A percentile compares a stretch with the other conserved stretches of the same genome.
These are phyloP conservation scores for Ilex asprella DNA, from an alignment of 257 asterid species.

Conservation along the genomic window DNA sequence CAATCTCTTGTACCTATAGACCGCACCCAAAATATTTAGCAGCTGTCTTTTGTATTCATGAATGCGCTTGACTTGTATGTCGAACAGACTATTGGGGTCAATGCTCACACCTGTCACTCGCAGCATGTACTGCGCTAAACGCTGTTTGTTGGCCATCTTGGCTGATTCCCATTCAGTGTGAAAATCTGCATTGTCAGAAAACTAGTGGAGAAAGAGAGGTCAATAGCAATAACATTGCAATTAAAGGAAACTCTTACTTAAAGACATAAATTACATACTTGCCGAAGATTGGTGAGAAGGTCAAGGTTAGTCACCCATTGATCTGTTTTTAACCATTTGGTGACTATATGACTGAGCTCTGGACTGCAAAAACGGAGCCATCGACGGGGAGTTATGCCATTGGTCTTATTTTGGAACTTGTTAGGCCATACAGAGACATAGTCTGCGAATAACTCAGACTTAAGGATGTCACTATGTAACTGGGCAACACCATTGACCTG, in stretches of 20 bases:
- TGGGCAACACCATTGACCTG: slow-evolving; percentile 99
- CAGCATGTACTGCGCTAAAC: slow-evolving; percentile 69
- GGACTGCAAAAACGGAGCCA: slow-evolving; percentile 97
- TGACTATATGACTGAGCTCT: slow-evolving; percentile 83
- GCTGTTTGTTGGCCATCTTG: slow-evolving; percentile 84
- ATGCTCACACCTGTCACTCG: slow-evolving; percentile 75
- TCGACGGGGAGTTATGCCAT: slow-evolving; percentile 97
- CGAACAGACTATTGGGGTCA: slow-evolving; percentile 84
- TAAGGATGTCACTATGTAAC: slow-evolving; percentile 91
- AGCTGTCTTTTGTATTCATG: slow-evolving; percentile 99
- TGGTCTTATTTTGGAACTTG: slow-evolving; percentile 96
- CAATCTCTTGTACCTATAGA: slow-evolving; percentile 93
- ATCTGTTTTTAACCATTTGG: slow-evolving; percentile 96
- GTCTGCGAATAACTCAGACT: slow-evolving; percentile 77
- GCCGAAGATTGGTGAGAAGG: slow-evolving; percentile 68
- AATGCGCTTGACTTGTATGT: slow-evolving; percentile 97
- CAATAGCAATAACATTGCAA: slow-evolving; percentile 10
- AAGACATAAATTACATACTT: slow-evolving; percentile 36
- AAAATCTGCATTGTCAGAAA: slow-evolving; percentile 69
- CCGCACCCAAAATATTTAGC: slow-evolving; percentile 76
- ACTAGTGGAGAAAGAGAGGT: slow-evolving; percentile 35
- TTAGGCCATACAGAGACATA: slow-evolving; percentile 93
- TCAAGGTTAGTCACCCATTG: slow-evolving; percentile 90
- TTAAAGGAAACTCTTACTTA: slow-evolving; percentile 2
- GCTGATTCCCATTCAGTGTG: slow-evolving; percentile 91